These are phyloP conservation scores for Apiotrichum montevideense DNA, from an alignment of 1,284 basidiomycete species.

Conservation along the genomic window DNA sequence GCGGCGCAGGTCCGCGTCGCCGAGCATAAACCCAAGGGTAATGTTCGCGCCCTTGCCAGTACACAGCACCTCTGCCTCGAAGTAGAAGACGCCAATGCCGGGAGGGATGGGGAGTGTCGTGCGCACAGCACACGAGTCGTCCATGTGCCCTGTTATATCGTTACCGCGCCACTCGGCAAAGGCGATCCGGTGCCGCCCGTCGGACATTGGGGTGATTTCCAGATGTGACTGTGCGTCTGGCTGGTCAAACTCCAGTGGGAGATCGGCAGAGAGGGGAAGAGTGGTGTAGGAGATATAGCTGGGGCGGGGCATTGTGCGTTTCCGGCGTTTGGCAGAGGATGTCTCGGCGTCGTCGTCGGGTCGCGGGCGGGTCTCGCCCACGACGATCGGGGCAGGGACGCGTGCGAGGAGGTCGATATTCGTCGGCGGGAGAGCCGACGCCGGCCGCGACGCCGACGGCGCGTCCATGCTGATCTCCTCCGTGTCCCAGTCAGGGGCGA, in stretches of 20 bases:
- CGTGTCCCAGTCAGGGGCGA: not conserved
- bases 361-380: not conserved
- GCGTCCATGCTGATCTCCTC: not conserved
- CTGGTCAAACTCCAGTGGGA: conserved; percentile 8
- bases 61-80: conserved; percentile 66
- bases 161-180: conserved; percentile 45
- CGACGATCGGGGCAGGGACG: not conserved
- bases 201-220: not conserved
- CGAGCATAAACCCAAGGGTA: conserved; percentile 62
- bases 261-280: conserved; percentile 4
- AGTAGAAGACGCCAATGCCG: conserved; percentile 83
- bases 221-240: conserved; percentile 8
- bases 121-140: conserved; percentile 72
- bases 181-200: conserved; percentile 24
- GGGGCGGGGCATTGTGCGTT: conserved; percentile 1
- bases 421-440: not conserved
- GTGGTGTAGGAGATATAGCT: conserved; percentile 50
- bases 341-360: conserved; percentile 1
- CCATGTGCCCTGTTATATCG: conserved; percentile 50
- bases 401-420: not conserved
- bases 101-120: conserved; percentile 68
- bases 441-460: not conserved
- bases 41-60: conserved; percentile 68
- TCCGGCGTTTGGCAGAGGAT: conserved; percentile 3
- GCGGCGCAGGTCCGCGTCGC: conserved; percentile 59